Base-by-base conservation (phyloP, 1,284 basidiomycete species). In the Amylostereum chailletii region DNA sequence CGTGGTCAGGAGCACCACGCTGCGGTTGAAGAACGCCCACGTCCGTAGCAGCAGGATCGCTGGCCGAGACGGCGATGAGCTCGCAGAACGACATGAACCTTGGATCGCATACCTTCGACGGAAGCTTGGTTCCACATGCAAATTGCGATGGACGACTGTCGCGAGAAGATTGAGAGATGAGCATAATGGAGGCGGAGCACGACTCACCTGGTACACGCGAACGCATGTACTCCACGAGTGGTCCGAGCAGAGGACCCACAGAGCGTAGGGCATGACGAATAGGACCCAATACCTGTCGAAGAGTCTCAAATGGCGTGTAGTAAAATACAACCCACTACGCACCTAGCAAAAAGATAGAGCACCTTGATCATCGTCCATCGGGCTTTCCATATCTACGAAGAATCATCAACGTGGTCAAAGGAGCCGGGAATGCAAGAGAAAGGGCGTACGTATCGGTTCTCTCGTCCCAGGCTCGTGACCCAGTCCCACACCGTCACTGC, bases 61-160 rank as follows among this genome's bases (percentile, higher is more conserved):
- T 43, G 9, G 29, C 45, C 46, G 41, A 65, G 71, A 27, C n/a
- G 27, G 42, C n/a, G 36, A 37, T 7, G 36, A n/a, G 36, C n/a
- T 37, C 7, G 36, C 36, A 37, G n/a, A 37, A 8, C 36, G 36
- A 7, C 8, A 37, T 7, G 36, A 7, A 37, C 7, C 8, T n/a
- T n/a, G 36, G 36, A 27, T 19, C 5, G 40, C 7, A 30, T 29
- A 30, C 42, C 19, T n/a, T 43, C 42, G 4, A 30, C n/a, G 5
- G n/a, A 11, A 6, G 32, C 27, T n/a, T 43, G 42, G 30, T 43
- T 43, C 42, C 42, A 43, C 42, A 43, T 27, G 4, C 27, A 26
- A 27, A 43, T 26, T 29, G 30, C 30, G 6, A 43, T 30, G 27
- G 42, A 30, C 19, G 79, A 48, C 86, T 83, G 74, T 89, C 86